These are phyloP conservation scores for Hordeum marinum DNA, from an alignment of 176 grass and related monocot genomes.

Conservation along the genomic window DNA sequence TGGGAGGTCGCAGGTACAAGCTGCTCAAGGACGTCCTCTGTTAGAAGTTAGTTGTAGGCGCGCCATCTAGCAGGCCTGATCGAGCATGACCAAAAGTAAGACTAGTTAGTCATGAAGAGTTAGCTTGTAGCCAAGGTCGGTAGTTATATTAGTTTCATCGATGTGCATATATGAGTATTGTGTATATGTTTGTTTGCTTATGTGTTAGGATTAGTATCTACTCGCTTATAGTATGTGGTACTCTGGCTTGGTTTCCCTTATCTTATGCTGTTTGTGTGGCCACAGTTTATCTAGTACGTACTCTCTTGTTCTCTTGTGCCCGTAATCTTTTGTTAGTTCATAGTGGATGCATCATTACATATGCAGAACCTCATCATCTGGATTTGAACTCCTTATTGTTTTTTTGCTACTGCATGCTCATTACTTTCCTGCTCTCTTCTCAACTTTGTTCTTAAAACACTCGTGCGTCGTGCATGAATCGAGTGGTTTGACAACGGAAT, in stretches of 20 bases:
- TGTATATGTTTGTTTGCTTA: not conserved
- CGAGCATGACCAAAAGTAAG: not conserved
- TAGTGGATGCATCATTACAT: constrained; percentile 24
- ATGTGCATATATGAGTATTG: constrained; percentile 20
- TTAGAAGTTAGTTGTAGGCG: constrained; percentile 19
- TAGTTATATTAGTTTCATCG: constrained; percentile 8
- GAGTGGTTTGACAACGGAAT: not conserved
- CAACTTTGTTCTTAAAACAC: too few relatives aligned
- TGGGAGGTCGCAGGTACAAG: constrained; percentile 88
- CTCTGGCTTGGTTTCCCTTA: constrained; percentile 22
- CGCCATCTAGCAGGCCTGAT: not conserved
- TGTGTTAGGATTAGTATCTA: constrained; percentile 10
- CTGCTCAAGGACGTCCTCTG: constrained; percentile 97
- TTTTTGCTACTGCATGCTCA: not conserved
- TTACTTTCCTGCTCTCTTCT: too few relatives aligned
- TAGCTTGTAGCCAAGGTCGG: not conserved
- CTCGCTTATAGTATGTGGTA: not conserved
- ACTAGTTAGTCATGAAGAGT: constrained; percentile 19
- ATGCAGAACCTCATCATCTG: not conserved
- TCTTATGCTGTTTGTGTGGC: constrained; percentile 12
- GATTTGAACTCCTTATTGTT: not conserved
- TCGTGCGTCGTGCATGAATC: not conserved
- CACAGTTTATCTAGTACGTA: not conserved
- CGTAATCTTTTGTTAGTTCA: not conserved
- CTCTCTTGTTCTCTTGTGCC: not conserved